Base-by-base conservation (phyloP, 129 eudicot genomes). In the Lonicera japonica region DNA sequence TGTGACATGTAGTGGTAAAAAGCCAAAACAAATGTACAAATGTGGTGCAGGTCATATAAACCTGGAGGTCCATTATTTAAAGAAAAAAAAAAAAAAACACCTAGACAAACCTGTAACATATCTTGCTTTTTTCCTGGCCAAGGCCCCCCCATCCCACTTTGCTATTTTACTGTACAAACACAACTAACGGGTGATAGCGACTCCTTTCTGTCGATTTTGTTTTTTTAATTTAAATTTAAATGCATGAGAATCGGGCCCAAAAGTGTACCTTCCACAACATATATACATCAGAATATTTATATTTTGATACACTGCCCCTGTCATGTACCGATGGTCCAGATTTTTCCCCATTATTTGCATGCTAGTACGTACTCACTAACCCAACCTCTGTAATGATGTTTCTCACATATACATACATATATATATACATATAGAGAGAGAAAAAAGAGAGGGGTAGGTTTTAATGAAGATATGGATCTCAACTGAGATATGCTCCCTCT, bases 131-230 rank as follows among this genome's bases (percentile, higher is more conserved):
- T 60, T 61, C 63, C n/a, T 23, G 61, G 47, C 43, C 23, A 48
- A 39, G 52, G 56, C 16, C 51, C 51, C 36, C 36, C 2, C 36
- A 29, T 6, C 36, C 36, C 36, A 6, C 36, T 29, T 56, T 58
- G 72, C 70, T 68, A 64, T 57, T n/a, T 63, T 68, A 76, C 51
- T 65, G 71, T 68, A 62, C 71, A 64, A 63, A 46, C 74, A 72
- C 72, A 69, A 61, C 63, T 11, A 67, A 73, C 64, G 63, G 83
- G 60, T 54, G 78, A 73, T 34, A 78, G 68, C 55, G 68, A 62
- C 72, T 41, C 21, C 40, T 75, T 63, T 62, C 36, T 29, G 4
- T 29, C 6, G 2, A 2, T 29, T 6, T 29, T 29, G 2, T 6
- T 29, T 6, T 29, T 29, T 29, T 6, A 29, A 1, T 29, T 29